Evolutionary conservation across 139 green algal species (phyloP), one percentile per base, ranked within the genome.

Genomic region (Chlorella sp.): DNA sequence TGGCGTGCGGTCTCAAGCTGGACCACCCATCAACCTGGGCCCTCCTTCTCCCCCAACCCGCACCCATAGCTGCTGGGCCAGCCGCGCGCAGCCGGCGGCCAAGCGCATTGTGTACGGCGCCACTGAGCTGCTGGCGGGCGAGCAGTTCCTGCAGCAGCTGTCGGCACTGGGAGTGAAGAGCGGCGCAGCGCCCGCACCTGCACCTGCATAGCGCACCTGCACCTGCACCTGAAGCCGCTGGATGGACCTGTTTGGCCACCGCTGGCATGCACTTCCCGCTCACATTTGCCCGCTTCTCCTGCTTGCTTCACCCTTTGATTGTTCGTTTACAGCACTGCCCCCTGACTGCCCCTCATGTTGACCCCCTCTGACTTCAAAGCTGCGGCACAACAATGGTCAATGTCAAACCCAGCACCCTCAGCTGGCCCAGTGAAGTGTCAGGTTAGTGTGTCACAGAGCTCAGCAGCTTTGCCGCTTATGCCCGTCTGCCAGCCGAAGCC

Each of bases 81-180:
- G 60, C 28, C 62, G 87, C 3, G 76, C 87, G 20, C 74, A 86
- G 76, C 92, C 90, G 7, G 44, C 83, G 3, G 86, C 89, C 58
- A 93, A 92, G 69, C 87, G 90, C 81, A 86, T 99, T 34, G 82
- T 98, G 56, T 99, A 99, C 84, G 97, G 97, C 22, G 89, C 96
- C 30, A 99, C 97, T 14, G 97, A 99, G 56, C 81, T 99, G 86
- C 86, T 98, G 48, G 43, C 56, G 16, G 93, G 92, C 24, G 88
- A 93, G 30, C 83, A 96, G 84, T 96, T 99, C 72, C 69, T 96
- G 48, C 44, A 86, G 67, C 95, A 98, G 89, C 90, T 99, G 54
- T 90, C 89, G 28, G 90, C 93, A 70, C 92, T 99, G 22, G 96
- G 94, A 2, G 81, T 84, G 64, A 85, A 80, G 64, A 89, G 76